These are phyloP conservation scores for Coniella vitis DNA, from an alignment of 2,329 filamentous ascomycete species.

Conservation along the genomic window DNA sequence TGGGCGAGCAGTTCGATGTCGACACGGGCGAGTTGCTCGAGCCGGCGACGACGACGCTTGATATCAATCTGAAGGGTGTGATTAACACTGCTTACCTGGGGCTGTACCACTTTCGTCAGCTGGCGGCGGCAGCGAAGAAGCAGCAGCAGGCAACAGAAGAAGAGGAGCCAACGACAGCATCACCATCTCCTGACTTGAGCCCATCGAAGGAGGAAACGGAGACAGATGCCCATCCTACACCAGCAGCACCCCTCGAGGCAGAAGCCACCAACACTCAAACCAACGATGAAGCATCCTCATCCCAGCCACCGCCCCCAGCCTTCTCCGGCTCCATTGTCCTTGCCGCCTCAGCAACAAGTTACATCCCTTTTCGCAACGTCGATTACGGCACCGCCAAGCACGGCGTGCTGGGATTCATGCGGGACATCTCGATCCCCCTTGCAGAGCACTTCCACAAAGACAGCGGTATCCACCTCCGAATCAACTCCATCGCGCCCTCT, in stretches of 20 bases:
- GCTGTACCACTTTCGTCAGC: conserved; percentile 1
- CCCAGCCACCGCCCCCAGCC: too few species aligned
- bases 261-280: too few species aligned
- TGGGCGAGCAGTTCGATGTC: neutral
- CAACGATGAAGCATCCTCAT: too few species aligned
- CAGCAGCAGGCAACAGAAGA: too few species aligned
- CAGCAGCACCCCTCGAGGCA: too few species aligned
- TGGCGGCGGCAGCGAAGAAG: neutral
- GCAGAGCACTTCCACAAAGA: neutral
- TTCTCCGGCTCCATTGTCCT: neutral
- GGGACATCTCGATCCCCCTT: neutral
- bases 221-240: too few species aligned
- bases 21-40: neutral
- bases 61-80: conserved; percentile 2
- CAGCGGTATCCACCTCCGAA: conserved; percentile 28
- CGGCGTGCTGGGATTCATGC: conserved; percentile 1
- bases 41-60: neutral
- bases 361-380: neutral
- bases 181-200: too few species aligned
- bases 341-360: neutral
- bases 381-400: conserved; percentile 1
- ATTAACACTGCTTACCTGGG: conserved; percentile 4
- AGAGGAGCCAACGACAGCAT: too few species aligned
- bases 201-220: too few species aligned
- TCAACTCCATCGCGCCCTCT: conserved; percentile 49